Evolutionary conservation across 139 green algal genomes (phyloP).

Genomic region (Chlorella vulgaris): DNA sequence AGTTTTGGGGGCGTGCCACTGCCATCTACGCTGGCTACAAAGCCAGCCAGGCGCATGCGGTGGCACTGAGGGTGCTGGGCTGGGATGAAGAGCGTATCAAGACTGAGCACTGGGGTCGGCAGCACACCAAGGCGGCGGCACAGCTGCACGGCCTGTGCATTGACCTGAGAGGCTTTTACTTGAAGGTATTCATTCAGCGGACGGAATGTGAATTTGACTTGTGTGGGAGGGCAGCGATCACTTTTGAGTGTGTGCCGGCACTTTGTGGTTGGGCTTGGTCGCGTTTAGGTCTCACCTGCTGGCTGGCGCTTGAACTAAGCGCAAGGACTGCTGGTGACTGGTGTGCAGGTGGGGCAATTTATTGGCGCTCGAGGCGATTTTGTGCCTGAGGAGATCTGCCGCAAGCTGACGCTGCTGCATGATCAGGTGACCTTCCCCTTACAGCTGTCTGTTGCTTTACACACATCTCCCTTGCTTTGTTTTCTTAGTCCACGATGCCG

Average conservation of each 20-base stretch:
- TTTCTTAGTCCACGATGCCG: neutral
- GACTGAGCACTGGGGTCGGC: slow-evolving; percentile 71
- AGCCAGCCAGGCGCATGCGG: slow-evolving; percentile 57
- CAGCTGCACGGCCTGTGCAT: slow-evolving; percentile 88
- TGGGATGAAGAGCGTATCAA: slow-evolving; percentile 47
- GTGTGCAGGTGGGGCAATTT: slow-evolving; percentile 89
- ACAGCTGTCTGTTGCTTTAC: neutral
- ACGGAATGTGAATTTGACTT: no score
- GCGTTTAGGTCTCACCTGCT: no score
- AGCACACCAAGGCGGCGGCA: slow-evolving; percentile 74
- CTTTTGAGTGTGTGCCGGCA: no score
- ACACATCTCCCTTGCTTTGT: neutral
- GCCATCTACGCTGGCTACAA: slow-evolving; percentile 89
- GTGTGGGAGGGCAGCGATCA: no score
- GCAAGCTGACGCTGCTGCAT: slow-evolving; percentile 77
- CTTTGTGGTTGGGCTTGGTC: no score
- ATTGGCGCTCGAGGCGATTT: slow-evolving; percentile 87
- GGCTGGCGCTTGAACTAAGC: no score
- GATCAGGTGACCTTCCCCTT: slow-evolving; percentile 67
- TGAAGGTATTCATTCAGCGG: slow-evolving; percentile 67
- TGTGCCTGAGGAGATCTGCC: slow-evolving; percentile 84
- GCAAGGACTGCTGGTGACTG: no score
- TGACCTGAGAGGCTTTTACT: slow-evolving; percentile 85
- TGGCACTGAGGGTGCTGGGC: slow-evolving; percentile 40
- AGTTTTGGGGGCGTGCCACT: slow-evolving; percentile 78